These are phyloP conservation scores for Russula dissimulans DNA, from an alignment of 768 basidiomycete genomes.

Conservation along the genomic window DNA sequence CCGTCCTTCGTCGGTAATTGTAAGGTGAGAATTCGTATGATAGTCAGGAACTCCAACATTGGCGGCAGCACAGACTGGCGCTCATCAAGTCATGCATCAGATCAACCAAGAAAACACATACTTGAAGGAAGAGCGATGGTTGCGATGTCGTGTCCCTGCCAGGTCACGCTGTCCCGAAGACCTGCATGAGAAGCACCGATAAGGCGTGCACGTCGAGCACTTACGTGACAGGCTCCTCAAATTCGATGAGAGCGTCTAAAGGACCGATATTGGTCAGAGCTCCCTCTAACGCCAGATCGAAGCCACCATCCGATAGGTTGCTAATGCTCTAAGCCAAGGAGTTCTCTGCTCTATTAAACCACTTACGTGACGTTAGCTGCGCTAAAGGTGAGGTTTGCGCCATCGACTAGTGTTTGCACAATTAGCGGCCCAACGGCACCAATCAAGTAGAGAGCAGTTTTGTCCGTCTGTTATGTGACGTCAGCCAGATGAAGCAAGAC, in stretches of 20 bases:
- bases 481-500: constrained; percentile 2
- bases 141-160: constrained; percentile 57
- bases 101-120: constrained; percentile 22
- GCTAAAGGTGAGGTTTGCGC: constrained; percentile 43
- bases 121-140: constrained; percentile 52
- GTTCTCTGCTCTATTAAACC: background rate
- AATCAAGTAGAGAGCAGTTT: constrained; percentile 54
- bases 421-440: constrained; percentile 63
- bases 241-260: constrained; percentile 59
- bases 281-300: constrained; percentile 50
- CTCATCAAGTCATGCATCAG: background rate
- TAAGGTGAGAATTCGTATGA: constrained; percentile 39
- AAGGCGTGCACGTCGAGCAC: constrained; percentile 18
- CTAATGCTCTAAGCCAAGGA: constrained; percentile 9
- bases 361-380: constrained; percentile 50
- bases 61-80: constrained; percentile 55
- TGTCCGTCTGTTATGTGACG: constrained; percentile 39
- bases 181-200: background rate
- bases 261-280: constrained; percentile 57
- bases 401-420: constrained; percentile 55
- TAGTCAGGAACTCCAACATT: constrained; percentile 60
- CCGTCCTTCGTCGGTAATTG: constrained; percentile 44
- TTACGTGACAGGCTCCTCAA: constrained; percentile 52
- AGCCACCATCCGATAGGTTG: constrained; percentile 43
- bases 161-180: constrained; percentile 38